Conservation (phyloP, 495 filamentous ascomycete species). For the Neurospora tetrasperma region DNA sequence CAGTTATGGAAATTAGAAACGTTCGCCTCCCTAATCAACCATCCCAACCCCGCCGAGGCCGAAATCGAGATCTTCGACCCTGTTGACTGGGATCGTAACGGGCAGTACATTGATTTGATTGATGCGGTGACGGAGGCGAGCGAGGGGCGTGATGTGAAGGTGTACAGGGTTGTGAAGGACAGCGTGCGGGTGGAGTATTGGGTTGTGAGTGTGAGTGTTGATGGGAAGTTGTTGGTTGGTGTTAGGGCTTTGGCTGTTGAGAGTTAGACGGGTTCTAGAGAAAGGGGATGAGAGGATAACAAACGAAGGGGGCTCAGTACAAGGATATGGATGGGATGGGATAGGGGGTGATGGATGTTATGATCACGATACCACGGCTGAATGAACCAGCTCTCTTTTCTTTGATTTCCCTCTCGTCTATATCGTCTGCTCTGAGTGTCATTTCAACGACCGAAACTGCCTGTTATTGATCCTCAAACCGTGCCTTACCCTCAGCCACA, state of each 20-base stretch:
- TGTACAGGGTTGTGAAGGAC: constrained; percentile 57
- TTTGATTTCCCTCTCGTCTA: neutral
- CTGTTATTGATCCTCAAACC: neutral
- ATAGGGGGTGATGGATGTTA: neutral
- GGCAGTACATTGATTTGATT: constrained; percentile 47
- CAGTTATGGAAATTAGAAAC: constrained; percentile 32
- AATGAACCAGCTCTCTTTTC: neutral
- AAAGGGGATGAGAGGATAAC: neutral
- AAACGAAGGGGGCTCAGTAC: neutral
- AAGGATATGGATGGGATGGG: neutral
- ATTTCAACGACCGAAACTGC: neutral
- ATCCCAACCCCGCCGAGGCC: constrained; percentile 35
- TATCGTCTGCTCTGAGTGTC: neutral
- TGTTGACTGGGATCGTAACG: constrained; percentile 52
- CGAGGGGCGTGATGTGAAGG: constrained; percentile 52
- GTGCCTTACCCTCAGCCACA: neutral
- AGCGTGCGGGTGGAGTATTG: constrained; percentile 65
- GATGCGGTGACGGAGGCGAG: constrained; percentile 47
- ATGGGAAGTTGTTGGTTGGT: constrained; percentile 54
- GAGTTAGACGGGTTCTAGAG: constrained; percentile 30
- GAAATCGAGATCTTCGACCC: constrained; percentile 43
- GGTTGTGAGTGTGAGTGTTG: constrained; percentile 45
- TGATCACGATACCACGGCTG: neutral
- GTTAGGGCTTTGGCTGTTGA: constrained; percentile 67
- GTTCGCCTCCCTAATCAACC: constrained; percentile 47